Evolutionary conservation across 2,329 filamentous ascomycete genomes (phyloP), one percentile per base, ranked within the genome.

Genomic region (Triangularia verruculosa): DNA sequence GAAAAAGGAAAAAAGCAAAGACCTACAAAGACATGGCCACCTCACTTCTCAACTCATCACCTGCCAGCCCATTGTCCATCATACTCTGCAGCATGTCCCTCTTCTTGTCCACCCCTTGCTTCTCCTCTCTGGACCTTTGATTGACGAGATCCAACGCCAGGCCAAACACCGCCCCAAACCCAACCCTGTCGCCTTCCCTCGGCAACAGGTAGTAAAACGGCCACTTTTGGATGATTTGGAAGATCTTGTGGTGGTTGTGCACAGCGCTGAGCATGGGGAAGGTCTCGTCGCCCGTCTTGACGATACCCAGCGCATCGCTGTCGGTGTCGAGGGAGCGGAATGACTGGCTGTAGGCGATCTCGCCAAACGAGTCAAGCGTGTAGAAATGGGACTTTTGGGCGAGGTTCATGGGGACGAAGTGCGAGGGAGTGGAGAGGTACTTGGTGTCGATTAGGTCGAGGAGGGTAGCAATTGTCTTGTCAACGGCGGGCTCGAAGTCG

Each of bases 391-490:
- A 24, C 34, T 67, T 64, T 8, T 61, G 74, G 22, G 79, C 80
- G 52, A 86, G 72, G 67, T 86, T 82, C 62, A 85, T 74, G 0
- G 74, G 75, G 0, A 70, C 69, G 24, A 74, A 74, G 1, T 74
- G 64, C 1, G 63, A 65, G 3, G 75, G 69, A 1, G 69, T 78
- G 3, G 78, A 79, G 8, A 79, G 66, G 61, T 85, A 86, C 67
- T 81, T 82, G 30, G 68, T 69, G 17, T 79, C 76, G 32, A 86
- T 76, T 2, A 86, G 74, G 1, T 76, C 69, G 11, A 84, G 69
- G 15, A 85, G 77, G 24, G 66, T 71, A 13, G 71, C 30, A 1
- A 80, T 67, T 57, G 78, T 77, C 4, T 75, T 74, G 62, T 80
- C 74, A 64, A 80, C 75, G 53, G 75, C 76, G 1, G 72, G 66